Conservation (phyloP, 306 rosid species). For the Pueraria montana region DNA sequence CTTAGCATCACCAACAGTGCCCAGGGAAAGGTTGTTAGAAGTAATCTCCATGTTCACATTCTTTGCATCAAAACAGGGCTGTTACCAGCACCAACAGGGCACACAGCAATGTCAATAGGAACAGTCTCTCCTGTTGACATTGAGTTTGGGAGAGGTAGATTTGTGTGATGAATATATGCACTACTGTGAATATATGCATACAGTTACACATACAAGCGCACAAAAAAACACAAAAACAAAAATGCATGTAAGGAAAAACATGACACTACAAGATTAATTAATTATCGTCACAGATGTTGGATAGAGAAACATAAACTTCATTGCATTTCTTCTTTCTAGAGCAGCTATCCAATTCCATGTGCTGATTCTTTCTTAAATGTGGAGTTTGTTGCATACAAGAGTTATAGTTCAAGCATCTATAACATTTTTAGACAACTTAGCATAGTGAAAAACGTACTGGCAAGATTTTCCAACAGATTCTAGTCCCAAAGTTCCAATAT, state of each 20-base stretch:
- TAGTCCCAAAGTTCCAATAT: constrained; percentile 83
- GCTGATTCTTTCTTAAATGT: constrained; percentile 16
- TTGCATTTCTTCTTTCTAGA: not conserved
- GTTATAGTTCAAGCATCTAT: not conserved
- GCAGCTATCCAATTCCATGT: constrained; percentile 1
- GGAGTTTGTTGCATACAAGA: constrained; percentile 1
- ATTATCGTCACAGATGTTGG: not conserved
- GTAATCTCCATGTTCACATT: constrained; percentile 7
- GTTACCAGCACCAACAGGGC: constrained; percentile 1
- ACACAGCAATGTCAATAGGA: constrained; percentile 20
- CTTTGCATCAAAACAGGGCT: not conserved
- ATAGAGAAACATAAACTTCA: constrained; percentile 13
- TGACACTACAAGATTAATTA: not conserved
- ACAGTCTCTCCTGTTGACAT: constrained; percentile 12
- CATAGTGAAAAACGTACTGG: constrained; percentile 67
- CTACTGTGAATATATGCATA: not conserved
- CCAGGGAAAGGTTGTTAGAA: constrained; percentile 1
- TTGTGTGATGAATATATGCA: not conserved
- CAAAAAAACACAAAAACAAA: not conserved
- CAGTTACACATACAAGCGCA: not conserved
- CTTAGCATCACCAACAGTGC: constrained; percentile 17
- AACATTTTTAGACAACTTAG: constrained; percentile 35
- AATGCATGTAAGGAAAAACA: not conserved
- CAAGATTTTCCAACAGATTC: constrained; percentile 90
- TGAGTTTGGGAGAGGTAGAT: constrained; percentile 3